phyloP scores from a whole-genome alignment of 495 filamentous ascomycete genomes.

The Podospora australis region DNA sequence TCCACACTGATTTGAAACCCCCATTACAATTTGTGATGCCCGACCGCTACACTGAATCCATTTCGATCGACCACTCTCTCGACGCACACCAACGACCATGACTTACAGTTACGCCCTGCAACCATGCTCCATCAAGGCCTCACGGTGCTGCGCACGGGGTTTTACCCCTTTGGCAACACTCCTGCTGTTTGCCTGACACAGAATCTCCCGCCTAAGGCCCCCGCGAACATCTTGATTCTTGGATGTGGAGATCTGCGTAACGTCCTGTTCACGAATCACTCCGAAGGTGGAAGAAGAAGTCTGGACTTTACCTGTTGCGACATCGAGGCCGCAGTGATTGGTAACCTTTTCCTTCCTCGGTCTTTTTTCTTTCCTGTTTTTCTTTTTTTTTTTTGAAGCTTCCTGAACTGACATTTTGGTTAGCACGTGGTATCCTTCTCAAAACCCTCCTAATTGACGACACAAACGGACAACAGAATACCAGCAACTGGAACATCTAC shows the following conservation, averaged over 20 bases:
- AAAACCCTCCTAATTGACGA: slow-evolving; percentile 23
- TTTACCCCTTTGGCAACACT: slow-evolving; percentile 24
- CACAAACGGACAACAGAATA: not conserved
- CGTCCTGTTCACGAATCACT: slow-evolving; percentile 26
- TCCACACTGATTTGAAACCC: too few relatives aligned
- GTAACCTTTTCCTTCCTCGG: slow-evolving; percentile 6
- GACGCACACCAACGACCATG: too few relatives aligned
- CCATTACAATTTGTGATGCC: too few relatives aligned
- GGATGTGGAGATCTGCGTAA: slow-evolving; percentile 28
- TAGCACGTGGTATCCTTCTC: slow-evolving; percentile 28
- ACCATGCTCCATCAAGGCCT: not conserved
- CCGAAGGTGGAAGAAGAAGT: slow-evolving; percentile 17
- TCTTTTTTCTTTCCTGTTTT: not conserved
- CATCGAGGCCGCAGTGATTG: slow-evolving; percentile 19
- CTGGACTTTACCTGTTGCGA: slow-evolving; percentile 30
- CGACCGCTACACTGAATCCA: too few relatives aligned
- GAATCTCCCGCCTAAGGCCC: slow-evolving; percentile 19
- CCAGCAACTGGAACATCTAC: slow-evolving; percentile 21
- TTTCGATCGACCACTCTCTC: too few relatives aligned
- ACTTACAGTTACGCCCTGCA: too few relatives aligned
- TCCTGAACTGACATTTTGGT: not conserved
- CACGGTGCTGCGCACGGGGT: not conserved
- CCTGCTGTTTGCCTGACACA: slow-evolving; percentile 25
- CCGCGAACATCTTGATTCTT: slow-evolving; percentile 27
- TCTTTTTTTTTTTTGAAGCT: not conserved